Evolutionary conservation across 192 early-diverging fungal genomes (phyloP).

Genomic region (Linnemannia elongata): DNA sequence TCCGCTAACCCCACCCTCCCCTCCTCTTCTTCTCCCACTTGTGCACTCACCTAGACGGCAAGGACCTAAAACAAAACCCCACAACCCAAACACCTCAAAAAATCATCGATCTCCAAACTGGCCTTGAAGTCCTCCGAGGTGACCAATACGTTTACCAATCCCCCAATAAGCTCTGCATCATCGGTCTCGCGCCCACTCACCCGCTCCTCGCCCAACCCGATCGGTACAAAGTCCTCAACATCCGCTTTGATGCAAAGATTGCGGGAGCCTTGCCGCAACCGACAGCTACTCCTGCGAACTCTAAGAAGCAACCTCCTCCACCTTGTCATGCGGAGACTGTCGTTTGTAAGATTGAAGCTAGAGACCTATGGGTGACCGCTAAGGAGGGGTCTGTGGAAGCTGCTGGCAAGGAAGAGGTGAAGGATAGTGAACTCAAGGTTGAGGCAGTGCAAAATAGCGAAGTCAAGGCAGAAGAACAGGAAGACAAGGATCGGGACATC

Average conservation of each 20-base stretch:
- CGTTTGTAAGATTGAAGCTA: slow-evolving; percentile 42
- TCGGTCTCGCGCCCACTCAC: slow-evolving; percentile 43
- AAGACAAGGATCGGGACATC: not conserved
- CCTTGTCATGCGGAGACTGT: slow-evolving; percentile 44
- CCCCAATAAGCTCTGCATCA: slow-evolving; percentile 54
- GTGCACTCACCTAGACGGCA: slow-evolving; percentile 17
- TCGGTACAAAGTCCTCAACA: slow-evolving; percentile 38
- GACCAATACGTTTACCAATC: slow-evolving; percentile 54
- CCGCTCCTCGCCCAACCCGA: slow-evolving; percentile 31
- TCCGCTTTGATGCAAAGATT: slow-evolving; percentile 39
- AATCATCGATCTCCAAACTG: slow-evolving; percentile 43
- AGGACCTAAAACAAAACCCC: slow-evolving; percentile 10
- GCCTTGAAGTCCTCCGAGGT: slow-evolving; percentile 26
- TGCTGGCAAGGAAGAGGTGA: not conserved
- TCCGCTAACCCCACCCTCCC: no score
- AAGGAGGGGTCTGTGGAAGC: not conserved
- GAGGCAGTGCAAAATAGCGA: not conserved
- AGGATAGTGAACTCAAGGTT: not conserved
- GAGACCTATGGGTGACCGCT: slow-evolving; percentile 19
- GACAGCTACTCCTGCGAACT: slow-evolving; percentile 38
- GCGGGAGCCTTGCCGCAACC: slow-evolving; percentile 30
- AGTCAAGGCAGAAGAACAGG: not conserved
- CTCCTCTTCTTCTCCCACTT: not conserved
- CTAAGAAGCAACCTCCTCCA: slow-evolving; percentile 44
- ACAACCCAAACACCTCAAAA: not conserved